Conservation (phyloP, 176 grass and related monocot genomes). For the Oryza coarctata region DNA sequence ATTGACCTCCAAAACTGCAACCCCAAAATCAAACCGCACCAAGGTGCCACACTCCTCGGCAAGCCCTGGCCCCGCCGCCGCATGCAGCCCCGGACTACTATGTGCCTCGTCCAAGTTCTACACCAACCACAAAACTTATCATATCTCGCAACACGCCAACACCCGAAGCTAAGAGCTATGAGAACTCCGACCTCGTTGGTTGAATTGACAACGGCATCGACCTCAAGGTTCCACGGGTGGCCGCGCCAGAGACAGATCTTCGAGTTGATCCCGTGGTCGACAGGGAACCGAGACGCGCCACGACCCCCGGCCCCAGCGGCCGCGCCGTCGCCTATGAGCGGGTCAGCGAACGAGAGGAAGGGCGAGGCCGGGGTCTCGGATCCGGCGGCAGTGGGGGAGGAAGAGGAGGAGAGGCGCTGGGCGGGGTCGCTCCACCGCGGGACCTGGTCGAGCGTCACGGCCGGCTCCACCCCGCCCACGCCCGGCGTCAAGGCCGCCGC, state of each 20-base stretch:
- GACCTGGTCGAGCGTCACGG: constrained; percentile 78
- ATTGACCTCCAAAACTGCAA: neutral
- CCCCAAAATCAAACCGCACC: constrained; percentile 45
- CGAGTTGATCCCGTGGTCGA: constrained; percentile 81
- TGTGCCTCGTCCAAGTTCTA: constrained; percentile 95
- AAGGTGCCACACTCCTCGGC: constrained; percentile 85
- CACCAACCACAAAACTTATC: constrained; percentile 22
- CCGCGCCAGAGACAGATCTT: constrained; percentile 91
- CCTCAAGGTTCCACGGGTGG: constrained; percentile 88
- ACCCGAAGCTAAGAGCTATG: neutral
- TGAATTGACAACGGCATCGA: constrained; percentile 97
- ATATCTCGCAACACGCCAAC: neutral
- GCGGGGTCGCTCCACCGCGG: constrained; percentile 93
- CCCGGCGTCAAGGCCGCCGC: neutral
- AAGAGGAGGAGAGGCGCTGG: constrained; percentile 40
- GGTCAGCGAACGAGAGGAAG: constrained; percentile 63
- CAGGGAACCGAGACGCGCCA: constrained; percentile 63
- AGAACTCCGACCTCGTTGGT: constrained; percentile 76
- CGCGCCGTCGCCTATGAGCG: constrained; percentile 45
- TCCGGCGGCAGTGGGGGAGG: constrained; percentile 7
- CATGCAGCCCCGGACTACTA: constrained; percentile 82
- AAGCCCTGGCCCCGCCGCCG: constrained; percentile 70
- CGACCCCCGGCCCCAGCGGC: constrained; percentile 40
- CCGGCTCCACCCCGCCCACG: constrained; percentile 58
- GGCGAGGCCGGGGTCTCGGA: constrained; percentile 24